Evolutionary conservation across 352 stramenopile genomes (phyloP).

Genomic region (Phytophthora fragariae): DNA sequence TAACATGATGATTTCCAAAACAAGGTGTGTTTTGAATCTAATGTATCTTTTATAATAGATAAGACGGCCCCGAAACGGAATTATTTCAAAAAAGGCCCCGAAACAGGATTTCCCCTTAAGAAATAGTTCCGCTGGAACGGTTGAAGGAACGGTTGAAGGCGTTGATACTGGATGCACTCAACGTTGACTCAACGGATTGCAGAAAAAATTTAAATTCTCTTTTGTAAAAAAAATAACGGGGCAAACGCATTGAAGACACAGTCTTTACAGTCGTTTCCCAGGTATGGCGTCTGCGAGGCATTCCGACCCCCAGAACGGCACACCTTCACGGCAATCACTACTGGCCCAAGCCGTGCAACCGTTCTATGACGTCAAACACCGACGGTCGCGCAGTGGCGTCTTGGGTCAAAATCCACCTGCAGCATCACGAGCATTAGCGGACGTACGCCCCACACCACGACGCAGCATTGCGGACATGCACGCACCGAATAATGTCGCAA

Average conservation of each 20-base stretch:
- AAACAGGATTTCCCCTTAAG: no score
- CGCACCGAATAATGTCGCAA: slow-evolving; percentile 77
- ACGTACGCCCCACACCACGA: not conserved
- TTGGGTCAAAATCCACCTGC: slow-evolving; percentile 77
- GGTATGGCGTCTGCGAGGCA: not conserved
- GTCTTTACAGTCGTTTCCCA: not conserved
- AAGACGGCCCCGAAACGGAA: no score
- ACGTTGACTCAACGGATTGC: no score
- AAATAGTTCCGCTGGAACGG: no score
- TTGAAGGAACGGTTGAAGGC: no score
- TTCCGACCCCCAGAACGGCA: not conserved
- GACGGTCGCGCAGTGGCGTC: slow-evolving; percentile 56
- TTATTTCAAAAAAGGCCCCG: no score
- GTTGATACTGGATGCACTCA: no score
- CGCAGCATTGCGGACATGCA: not conserved
- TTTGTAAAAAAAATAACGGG: not conserved
- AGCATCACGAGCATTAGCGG: slow-evolving; percentile 2
- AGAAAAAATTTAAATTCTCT: no score
- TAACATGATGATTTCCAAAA: no score
- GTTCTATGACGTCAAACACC: slow-evolving; percentile 77
- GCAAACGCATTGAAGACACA: not conserved
- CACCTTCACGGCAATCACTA: slow-evolving; percentile 16
- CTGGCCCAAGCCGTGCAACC: slow-evolving; percentile 45
- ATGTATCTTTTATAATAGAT: no score
- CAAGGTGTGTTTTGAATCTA: no score